Percentiles rank a stretch among this genome's conserved stretches.
phyloP scores from a whole-genome alignment of 805 yeast species.

The Yamadazyma insecticola region DNA sequence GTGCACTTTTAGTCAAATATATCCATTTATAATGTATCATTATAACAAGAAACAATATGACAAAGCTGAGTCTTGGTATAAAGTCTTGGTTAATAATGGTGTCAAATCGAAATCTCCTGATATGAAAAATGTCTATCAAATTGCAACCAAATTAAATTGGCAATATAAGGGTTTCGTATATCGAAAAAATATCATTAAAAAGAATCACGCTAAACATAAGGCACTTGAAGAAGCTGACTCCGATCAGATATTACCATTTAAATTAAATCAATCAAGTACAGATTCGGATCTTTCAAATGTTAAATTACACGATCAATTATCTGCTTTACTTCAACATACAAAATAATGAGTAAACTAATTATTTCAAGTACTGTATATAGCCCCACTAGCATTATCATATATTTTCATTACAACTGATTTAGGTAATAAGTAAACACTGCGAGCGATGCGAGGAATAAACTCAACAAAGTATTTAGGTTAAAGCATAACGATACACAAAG shows the following conservation, averaged over 20 bases:
- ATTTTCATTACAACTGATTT: no score
- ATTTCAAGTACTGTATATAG: no score
- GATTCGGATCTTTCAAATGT: no score
- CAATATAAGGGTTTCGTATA: slow-evolving; percentile 29
- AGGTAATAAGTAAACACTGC: no score
- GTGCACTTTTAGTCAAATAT: slow-evolving; percentile 35
- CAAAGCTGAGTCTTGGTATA: slow-evolving; percentile 35
- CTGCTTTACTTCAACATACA: no score
- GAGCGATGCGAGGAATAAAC: no score
- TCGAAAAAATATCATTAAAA: slow-evolving; percentile 17
- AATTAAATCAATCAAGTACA: no score
- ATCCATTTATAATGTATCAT: slow-evolving; percentile 35
- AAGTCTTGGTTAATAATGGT: slow-evolving; percentile 26
- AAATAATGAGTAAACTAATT: no score
- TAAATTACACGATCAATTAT: no score
- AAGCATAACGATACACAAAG: no score
- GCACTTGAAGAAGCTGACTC: slow-evolving; percentile 13
- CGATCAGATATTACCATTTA: slow-evolving; percentile 6
- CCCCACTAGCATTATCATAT: no score
- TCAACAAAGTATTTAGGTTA: no score
- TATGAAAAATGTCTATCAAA: slow-evolving; percentile 23
- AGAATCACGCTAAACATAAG: slow-evolving; percentile 17
- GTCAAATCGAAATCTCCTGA: slow-evolving; percentile 24
- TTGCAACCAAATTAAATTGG: slow-evolving; percentile 35
- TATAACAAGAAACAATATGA: slow-evolving; percentile 24